Percentiles rank a stretch among this genome's conserved stretches.
phyloP scores from a whole-genome alignment of 2,329 filamentous ascomycete species.

The Aspergillus quadricinctus region DNA sequence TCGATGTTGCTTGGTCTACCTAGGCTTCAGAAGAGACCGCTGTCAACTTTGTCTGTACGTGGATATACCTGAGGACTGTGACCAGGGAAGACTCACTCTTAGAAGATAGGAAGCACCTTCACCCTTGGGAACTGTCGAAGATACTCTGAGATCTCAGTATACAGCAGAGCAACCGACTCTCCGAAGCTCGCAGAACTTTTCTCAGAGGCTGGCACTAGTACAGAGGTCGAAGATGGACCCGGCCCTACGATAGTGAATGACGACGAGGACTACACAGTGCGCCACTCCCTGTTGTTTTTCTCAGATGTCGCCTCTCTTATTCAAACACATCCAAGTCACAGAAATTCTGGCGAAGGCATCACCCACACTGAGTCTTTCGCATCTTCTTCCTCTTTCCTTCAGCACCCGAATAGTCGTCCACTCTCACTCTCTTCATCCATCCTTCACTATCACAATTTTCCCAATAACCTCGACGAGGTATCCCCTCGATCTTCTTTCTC shows the following conservation, averaged over 20 bases:
- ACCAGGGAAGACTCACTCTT: background rate
- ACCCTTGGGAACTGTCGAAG: background rate
- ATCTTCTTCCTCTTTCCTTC: slow-evolving; percentile 1
- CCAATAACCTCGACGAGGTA: background rate
- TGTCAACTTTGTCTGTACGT: slow-evolving; percentile 2
- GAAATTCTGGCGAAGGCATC: background rate
- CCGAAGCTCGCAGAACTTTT: background rate
- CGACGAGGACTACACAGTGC: slow-evolving; percentile 2
- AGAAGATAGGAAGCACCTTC: background rate
- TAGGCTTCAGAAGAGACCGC: background rate
- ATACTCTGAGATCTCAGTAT: slow-evolving; percentile 1
- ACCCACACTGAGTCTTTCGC: background rate
- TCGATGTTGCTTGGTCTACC: slow-evolving; percentile 2
- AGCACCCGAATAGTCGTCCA: background rate
- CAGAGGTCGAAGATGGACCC: background rate
- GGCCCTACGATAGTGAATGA: slow-evolving; percentile 5
- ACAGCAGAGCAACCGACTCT: background rate
- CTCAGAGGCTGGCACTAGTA: background rate
- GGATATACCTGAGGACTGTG: background rate
- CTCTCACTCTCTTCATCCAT: background rate
- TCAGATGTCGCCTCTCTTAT: slow-evolving; percentile 3
- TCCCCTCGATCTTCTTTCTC: slow-evolving; percentile 3
- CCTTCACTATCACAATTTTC: background rate
- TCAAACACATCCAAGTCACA: slow-evolving; percentile 6
- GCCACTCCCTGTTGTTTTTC: slow-evolving; percentile 5